phyloP scores from a whole-genome alignment of 2,329 filamentous ascomycete genomes.

The Aspergillus fijiensis region DNA sequence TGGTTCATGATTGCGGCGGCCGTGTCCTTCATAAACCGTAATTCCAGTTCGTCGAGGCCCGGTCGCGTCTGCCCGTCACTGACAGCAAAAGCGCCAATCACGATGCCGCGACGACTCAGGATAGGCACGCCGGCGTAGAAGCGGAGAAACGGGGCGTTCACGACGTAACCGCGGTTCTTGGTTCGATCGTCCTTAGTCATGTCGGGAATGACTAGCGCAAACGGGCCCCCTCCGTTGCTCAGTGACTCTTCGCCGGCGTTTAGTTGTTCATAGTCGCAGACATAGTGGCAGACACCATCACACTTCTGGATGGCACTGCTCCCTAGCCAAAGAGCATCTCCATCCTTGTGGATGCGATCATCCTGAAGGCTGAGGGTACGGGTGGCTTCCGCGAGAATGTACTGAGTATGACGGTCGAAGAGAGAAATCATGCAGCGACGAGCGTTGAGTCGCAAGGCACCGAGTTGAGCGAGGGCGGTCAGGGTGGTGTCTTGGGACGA shows the following conservation, averaged over 20 bases:
- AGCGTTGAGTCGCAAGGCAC: slow-evolving; percentile 24
- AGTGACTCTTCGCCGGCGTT: not conserved
- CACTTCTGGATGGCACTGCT: slow-evolving; percentile 20
- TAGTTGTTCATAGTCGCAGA: slow-evolving; percentile 2
- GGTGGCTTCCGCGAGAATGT: slow-evolving; percentile 32
- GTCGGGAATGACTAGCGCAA: slow-evolving; percentile 12
- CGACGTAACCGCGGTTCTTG: slow-evolving; percentile 12
- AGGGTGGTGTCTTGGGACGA: slow-evolving; percentile 19
- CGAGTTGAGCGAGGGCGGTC: slow-evolving; percentile 31
- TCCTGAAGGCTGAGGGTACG: slow-evolving; percentile 16
- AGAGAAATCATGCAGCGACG: slow-evolving; percentile 28
- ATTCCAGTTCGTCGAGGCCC: slow-evolving; percentile 3
- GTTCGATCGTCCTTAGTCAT: slow-evolving; percentile 15
- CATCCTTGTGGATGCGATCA: slow-evolving; percentile 8
- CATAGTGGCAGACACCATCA: slow-evolving; percentile 15
- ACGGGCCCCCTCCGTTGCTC: slow-evolving; percentile 2
- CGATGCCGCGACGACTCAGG: slow-evolving; percentile 10
- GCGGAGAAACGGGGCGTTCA: slow-evolving; percentile 13
- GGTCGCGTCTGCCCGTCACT: slow-evolving; percentile 6
- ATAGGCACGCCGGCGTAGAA: slow-evolving; percentile 22
- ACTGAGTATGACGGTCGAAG: slow-evolving; percentile 26
- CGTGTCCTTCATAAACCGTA: slow-evolving; percentile 13
- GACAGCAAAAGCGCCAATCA: slow-evolving; percentile 8
- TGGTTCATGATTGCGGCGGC: slow-evolving; percentile 14
- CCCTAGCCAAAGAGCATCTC: slow-evolving; percentile 21